Evolutionary conservation across 176 grass and related monocot species (phyloP).

Genomic region (Miscanthus lutarioriparius): DNA sequence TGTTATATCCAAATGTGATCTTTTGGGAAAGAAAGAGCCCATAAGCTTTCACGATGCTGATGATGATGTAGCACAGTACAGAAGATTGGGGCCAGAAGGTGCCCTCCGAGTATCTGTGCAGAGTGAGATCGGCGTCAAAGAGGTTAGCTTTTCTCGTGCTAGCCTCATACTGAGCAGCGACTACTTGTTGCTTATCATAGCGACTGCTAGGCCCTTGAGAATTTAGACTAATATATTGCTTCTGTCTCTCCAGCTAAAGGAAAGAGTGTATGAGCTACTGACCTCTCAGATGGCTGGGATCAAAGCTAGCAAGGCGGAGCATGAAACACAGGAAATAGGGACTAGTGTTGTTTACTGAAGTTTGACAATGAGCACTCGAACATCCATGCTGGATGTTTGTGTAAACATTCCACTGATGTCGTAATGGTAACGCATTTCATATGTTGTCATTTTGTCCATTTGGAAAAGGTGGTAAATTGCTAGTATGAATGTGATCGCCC

Average conservation of each 20-base stretch:
- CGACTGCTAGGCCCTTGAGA: neutral
- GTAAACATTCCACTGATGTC: neutral
- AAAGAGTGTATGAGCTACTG: slow-evolving; percentile 66
- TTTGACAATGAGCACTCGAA: neutral
- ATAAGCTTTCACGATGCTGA: neutral
- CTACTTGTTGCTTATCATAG: neutral
- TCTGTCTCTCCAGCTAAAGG: slow-evolving; percentile 55
- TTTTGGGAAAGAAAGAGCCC: slow-evolving; percentile 48
- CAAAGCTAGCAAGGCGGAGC: slow-evolving; percentile 2
- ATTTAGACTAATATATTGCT: slow-evolving; percentile 8
- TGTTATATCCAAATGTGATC: slow-evolving; percentile 90
- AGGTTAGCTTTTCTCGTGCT: slow-evolving; percentile 46
- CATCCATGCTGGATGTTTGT: neutral
- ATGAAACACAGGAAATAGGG: neutral
- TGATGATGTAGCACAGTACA: slow-evolving; percentile 54
- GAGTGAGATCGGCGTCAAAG: slow-evolving; percentile 49
- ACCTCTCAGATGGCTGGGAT: slow-evolving; percentile 65
- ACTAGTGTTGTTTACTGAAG: neutral
- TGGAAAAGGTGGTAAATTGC: neutral
- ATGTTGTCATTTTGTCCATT: neutral
- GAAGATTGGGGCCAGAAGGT: slow-evolving; percentile 58
- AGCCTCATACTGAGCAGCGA: neutral
- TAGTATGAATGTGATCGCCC: neutral
- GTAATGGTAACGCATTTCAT: neutral
- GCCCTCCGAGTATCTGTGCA: slow-evolving; percentile 66